Evolutionary conservation across 257 asterid species (phyloP).

Genomic region (Coffea eugenioides): DNA sequence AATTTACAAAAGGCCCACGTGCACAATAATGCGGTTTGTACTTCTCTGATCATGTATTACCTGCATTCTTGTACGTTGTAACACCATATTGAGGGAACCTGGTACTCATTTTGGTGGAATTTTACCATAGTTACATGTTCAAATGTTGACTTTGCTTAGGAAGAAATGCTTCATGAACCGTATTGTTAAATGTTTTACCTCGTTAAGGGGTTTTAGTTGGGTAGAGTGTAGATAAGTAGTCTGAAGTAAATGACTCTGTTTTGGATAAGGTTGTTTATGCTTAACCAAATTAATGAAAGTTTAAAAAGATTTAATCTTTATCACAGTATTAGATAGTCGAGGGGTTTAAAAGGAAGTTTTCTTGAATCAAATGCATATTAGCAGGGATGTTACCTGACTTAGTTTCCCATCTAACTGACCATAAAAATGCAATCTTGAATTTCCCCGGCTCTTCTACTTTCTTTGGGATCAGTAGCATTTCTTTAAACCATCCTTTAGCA

Average conservation of each 20-base stretch:
- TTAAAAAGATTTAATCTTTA: not conserved
- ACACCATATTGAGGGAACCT: not conserved
- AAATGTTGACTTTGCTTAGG: not conserved
- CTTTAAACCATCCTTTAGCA: not conserved
- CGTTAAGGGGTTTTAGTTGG: not conserved
- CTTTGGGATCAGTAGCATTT: not conserved
- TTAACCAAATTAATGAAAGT: not conserved
- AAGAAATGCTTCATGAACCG: not conserved
- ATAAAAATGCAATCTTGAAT: not conserved
- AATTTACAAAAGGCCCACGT: slow-evolving; percentile 7
- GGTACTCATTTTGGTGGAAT: not conserved
- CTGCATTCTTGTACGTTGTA: not conserved
- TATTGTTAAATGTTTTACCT: not conserved
- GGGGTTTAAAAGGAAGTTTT: not conserved
- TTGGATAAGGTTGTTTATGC: not conserved
- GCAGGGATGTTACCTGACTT: not conserved
- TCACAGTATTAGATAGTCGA: not conserved
- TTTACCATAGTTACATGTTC: not conserved
- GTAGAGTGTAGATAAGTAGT: slow-evolving; percentile 4
- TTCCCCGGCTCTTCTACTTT: not conserved
- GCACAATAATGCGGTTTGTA: not conserved
- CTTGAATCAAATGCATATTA: not conserved
- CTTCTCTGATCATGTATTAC: not conserved
- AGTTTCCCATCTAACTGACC: not conserved
- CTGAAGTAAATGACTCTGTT: not conserved